Evolutionary conservation across 2,329 filamentous ascomycete genomes (phyloP).

Genomic region (Pestalotiopsis sp.): DNA sequence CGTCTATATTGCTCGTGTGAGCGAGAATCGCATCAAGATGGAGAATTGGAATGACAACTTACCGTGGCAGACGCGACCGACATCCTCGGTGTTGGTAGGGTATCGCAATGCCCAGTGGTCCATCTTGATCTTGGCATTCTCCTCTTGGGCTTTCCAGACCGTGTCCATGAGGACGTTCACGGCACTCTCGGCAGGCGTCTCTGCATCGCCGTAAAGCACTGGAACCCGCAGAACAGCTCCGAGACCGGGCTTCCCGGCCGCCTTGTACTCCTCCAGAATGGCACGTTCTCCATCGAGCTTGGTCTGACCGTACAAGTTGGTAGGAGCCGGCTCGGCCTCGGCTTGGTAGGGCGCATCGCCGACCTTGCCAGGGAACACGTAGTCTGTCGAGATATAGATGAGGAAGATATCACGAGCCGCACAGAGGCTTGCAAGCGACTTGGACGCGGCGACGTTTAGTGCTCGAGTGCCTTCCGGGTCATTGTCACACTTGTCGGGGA

Average conservation of each 20-base stretch:
- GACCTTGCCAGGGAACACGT: slow-evolving; percentile 71
- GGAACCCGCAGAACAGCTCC: slow-evolving; percentile 79
- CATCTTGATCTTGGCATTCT: slow-evolving; percentile 68
- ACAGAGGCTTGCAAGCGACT: slow-evolving; percentile 66
- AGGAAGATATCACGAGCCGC: slow-evolving; percentile 62
- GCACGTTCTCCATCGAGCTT: slow-evolving; percentile 64
- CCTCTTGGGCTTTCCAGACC: slow-evolving; percentile 72
- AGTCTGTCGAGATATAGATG: slow-evolving; percentile 82
- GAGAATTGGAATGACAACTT: slow-evolving; percentile 24
- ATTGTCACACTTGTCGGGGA: slow-evolving; percentile 81
- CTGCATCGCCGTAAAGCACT: slow-evolving; percentile 78
- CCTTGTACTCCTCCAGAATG: slow-evolving; percentile 62
- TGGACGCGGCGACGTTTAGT: slow-evolving; percentile 75
- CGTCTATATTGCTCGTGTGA: slow-evolving; percentile 48
- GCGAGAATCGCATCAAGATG: not conserved
- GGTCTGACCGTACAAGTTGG: slow-evolving; percentile 73
- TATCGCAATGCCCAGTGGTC: slow-evolving; percentile 85
- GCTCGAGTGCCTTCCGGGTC: slow-evolving; percentile 74
- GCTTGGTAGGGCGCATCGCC: slow-evolving; percentile 85
- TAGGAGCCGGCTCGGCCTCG: slow-evolving; percentile 63
- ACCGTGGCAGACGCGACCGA: slow-evolving; percentile 75
- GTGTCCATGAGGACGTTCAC: slow-evolving; percentile 79
- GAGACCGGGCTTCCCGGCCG: slow-evolving; percentile 50
- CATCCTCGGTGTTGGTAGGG: slow-evolving; percentile 87
- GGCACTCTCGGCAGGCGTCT: slow-evolving; percentile 74